Conservation (phyloP, 176 grass and related monocot species). For the Oryza nivara region DNA sequence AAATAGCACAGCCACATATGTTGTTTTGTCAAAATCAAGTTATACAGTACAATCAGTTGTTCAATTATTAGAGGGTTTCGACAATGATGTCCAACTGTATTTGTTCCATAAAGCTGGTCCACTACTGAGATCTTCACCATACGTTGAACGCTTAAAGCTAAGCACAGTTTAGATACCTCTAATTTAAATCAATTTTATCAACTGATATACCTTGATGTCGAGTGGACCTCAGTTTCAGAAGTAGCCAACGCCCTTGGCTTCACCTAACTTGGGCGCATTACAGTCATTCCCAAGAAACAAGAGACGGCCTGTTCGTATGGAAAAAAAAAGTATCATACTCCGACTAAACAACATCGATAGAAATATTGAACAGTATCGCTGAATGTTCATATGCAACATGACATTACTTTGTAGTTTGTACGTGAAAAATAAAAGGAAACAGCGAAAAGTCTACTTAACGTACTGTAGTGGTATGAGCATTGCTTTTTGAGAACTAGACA, state of each 20-base stretch:
- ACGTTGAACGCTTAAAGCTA: neutral
- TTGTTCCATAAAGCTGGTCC: neutral
- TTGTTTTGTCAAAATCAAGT: neutral
- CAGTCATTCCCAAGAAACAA: constrained; percentile 60
- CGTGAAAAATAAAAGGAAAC: neutral
- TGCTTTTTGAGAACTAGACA: neutral
- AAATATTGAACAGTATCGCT: neutral
- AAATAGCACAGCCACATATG: neutral
- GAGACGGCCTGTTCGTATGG: constrained; percentile 47
- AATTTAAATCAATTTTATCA: neutral
- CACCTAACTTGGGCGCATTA: constrained; percentile 48
- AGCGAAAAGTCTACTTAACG: neutral
- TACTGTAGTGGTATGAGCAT: neutral
- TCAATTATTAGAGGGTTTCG: constrained; percentile 26
- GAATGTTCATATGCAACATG: neutral
- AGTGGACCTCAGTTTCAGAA: constrained; percentile 45
- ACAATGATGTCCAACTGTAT: constrained; percentile 25
- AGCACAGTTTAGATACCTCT: neutral
- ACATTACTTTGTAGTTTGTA: constrained; percentile 1
- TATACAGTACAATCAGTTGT: neutral
- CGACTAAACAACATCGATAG: neutral
- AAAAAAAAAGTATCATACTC: constrained; percentile 18
- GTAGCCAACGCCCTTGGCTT: constrained; percentile 59
- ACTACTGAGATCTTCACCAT: constrained; percentile 3
- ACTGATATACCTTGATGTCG: neutral